A percentile compares a stretch with the other conserved stretches of the same genome.
Conservation (phyloP, 164 flowering plant genomes). For the Magnolia officinalis region DNA sequence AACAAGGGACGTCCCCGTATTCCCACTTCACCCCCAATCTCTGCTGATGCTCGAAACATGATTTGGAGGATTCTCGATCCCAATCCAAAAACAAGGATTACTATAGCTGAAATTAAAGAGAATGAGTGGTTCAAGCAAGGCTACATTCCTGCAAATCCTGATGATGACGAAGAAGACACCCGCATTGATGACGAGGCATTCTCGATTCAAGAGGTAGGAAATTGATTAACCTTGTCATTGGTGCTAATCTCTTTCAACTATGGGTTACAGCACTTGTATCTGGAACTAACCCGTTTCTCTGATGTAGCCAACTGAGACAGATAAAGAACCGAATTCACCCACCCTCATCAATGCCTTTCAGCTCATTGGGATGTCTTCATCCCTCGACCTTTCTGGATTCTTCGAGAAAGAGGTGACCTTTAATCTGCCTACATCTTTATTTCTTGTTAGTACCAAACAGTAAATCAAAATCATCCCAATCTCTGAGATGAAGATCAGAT, state of each 20-base stretch:
- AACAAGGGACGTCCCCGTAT: constrained; percentile 66
- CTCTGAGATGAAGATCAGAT: not conserved
- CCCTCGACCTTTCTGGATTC: constrained; percentile 91
- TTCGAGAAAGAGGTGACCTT: constrained; percentile 84
- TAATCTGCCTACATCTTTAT: not conserved
- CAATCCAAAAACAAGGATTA: constrained; percentile 71
- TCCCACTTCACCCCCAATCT: constrained; percentile 66
- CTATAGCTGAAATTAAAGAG: constrained; percentile 60
- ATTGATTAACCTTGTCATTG: not conserved
- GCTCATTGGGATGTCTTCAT: constrained; percentile 94
- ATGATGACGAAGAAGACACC: constrained; percentile 62
- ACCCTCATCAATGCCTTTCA: constrained; percentile 83
- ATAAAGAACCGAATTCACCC: constrained; percentile 43
- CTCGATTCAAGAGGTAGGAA: constrained; percentile 40
- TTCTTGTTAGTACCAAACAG: not conserved
- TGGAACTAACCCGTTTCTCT: constrained; percentile 10
- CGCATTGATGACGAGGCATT: constrained; percentile 55
- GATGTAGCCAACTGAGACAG: constrained; percentile 43
- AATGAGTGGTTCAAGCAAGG: constrained; percentile 79
- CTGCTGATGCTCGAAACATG: constrained; percentile 68
- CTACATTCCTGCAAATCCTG: constrained; percentile 46
- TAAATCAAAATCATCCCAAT: no score
- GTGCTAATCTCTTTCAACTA: not conserved
- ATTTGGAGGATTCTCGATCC: constrained; percentile 83
- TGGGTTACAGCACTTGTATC: not conserved